Base-by-base conservation (phyloP, 2,329 filamentous ascomycete genomes). In the Neopestalotiopsis clavispora region DNA sequence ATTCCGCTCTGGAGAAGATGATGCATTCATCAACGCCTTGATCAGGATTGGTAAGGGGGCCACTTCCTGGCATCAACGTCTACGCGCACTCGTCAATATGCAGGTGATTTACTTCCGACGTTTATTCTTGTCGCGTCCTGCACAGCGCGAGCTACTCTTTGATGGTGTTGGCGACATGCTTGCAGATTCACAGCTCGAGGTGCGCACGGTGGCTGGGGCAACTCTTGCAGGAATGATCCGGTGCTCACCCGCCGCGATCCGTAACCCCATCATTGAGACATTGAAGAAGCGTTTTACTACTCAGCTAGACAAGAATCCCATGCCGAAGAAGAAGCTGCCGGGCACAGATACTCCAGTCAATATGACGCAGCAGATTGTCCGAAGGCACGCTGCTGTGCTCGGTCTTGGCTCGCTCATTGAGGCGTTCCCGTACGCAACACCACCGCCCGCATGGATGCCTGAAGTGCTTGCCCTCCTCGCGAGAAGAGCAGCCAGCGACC, bases 31-130 rank as follows among this genome's bases (percentile, higher is more conserved):
- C 74, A 89, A 91, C 23, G 92, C 93, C 0, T 88, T 99, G 58
- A 94, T 98, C 74, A 90, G 91, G 67, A 96, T 99, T 63, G 96
- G 96, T 61, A 93, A 91, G 75, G 92, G 89, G 7, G 93, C 95
- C 1, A 83, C 90, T 2, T 96, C 93, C 68, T 99, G 96, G 96
- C 96, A 99, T 80, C 96, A 99, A 82, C 92, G 96, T 61, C 87
- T 99, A 52, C 90, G 97, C 32, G 94, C 97, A 58, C 89, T 99
- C 74, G 95, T 99, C 82, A 98, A 98, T 82, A 98, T 99, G 86
- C 97, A 99, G 77, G 95, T 98, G 72, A 92, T 99, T 74, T 99
- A 98, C 84, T 99, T 98, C 89, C 92, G 96, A 65, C 93, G 95
- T 32, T 88, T 99, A 49, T 99, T 99, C 85, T 84, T 98, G 34